Base-by-base conservation (phyloP, 2,329 filamentous ascomycete genomes). In the Emmonsiellopsis sp. region DNA sequence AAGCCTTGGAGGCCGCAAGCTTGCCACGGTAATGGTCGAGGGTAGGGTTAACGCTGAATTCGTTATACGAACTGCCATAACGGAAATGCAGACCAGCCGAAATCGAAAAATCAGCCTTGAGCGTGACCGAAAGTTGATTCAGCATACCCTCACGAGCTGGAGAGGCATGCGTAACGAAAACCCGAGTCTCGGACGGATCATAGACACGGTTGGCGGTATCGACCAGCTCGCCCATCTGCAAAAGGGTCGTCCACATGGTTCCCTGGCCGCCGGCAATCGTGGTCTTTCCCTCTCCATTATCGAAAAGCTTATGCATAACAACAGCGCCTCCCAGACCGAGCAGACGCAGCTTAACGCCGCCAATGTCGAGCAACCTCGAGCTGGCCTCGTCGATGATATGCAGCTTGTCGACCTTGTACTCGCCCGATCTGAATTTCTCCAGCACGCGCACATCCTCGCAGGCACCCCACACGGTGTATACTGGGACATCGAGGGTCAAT, bases 251-350 rank as follows among this genome's bases (percentile, higher is more conserved):
- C 93, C 93, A 98, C 93, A 98, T 98, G 45, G 93, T 98, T 57
- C 93, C 93, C 71, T 98, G 93, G 16, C 93, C 93, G 68, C 93
- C 93, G 20, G 93, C 93, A 71, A 98, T 98, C 1, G 94, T 98
- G 50, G 93, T 98, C 71, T 92, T 85, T 56, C 93, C 93, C 68
- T 98, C 93, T 52, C 93, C 93, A 62, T 98, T 98, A 71, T 98
- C 93, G 66, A 98, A 98, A 15, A 98, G 82, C 79, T 98, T 98
- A 79, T 98, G 93, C 90, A 98, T 98, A 56, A 98, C 93, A 5
- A 98, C 92, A 6, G 93, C 93, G 64, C 93, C 93, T 60, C 93
- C 93, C 35, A 98, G 79, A 58, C 93, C 93, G 32, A 98, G 82
- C 49, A 98, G 80, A 65, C 93, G 87, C 59, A 98, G 83, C 80